Evolutionary conservation across 345 rosid species (phyloP).

Genomic region (Eucalyptus coolabah): DNA sequence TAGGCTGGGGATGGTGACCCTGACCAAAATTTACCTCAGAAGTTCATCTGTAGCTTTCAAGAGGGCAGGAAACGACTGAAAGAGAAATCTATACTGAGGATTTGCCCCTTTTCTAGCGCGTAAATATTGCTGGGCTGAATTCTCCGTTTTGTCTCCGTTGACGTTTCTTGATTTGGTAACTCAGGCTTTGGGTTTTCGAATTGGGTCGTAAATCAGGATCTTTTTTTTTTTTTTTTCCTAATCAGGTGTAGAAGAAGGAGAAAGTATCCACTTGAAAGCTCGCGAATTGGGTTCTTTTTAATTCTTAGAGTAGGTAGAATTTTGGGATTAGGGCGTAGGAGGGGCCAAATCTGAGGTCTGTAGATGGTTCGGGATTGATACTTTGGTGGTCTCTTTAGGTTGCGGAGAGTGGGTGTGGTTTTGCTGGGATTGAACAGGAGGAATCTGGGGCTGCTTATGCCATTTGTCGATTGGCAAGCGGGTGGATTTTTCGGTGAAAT

Average conservation of each 20-base stretch:
- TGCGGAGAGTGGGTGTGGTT: neutral
- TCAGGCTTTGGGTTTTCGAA: too few relatives aligned
- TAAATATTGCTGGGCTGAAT: too few relatives aligned
- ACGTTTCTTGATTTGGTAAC: too few relatives aligned
- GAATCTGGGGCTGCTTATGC: constrained; percentile 19
- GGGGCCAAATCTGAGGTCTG: neutral
- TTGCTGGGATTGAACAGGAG: neutral
- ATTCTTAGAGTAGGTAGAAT: neutral
- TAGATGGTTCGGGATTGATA: neutral
- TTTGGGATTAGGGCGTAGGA: neutral
- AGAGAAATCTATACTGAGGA: too few relatives aligned
- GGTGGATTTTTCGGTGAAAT: constrained; percentile 8
- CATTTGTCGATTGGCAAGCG: constrained; percentile 8
- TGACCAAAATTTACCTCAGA: too few relatives aligned
- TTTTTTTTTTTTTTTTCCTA: too few relatives aligned
- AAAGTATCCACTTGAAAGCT: neutral
- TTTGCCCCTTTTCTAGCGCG: too few relatives aligned
- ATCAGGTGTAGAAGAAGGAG: neutral
- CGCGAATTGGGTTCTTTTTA: neutral
- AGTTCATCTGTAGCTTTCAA: too few relatives aligned
- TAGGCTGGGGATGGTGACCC: too few relatives aligned
- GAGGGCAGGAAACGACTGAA: too few relatives aligned
- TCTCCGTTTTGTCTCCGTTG: too few relatives aligned
- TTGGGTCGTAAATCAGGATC: neutral
- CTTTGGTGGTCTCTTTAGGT: neutral